These are phyloP conservation scores for Podaxis mareebaensis DNA, from an alignment of 768 basidiomycete species.

Conservation along the genomic window DNA sequence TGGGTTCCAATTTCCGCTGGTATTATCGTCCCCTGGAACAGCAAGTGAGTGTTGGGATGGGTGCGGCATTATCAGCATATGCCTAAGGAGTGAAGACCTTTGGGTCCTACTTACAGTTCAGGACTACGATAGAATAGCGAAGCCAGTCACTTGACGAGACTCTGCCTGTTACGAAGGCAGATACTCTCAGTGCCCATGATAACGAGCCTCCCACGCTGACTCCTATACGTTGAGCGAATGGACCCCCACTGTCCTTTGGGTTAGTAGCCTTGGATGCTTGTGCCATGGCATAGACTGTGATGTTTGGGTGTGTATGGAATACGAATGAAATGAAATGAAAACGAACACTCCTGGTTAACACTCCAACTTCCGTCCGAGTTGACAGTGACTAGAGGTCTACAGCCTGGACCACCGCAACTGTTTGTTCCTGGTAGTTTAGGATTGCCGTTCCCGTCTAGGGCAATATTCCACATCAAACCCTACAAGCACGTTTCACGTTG, in stretches of 20 bases:
- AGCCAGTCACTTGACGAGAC: conserved; percentile 54
- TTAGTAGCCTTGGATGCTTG: conserved; percentile 74
- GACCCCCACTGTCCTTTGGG: conserved; percentile 67
- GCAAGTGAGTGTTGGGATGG: neutral
- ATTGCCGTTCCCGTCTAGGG: conserved; percentile 60
- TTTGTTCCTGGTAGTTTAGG: conserved; percentile 65
- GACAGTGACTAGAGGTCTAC: conserved; percentile 66
- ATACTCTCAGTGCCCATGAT: conserved; percentile 61
- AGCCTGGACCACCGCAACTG: conserved; percentile 63
- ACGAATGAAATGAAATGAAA: neutral
- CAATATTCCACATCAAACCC: conserved; percentile 77
- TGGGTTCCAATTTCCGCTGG: conserved; percentile 54
- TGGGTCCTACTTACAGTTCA: conserved; percentile 54
- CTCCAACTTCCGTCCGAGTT: conserved; percentile 63
- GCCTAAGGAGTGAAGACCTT: neutral
- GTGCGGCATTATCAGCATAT: neutral
- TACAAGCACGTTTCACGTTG: conserved; percentile 26
- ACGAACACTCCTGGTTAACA: conserved; percentile 73
- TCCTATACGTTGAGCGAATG: conserved; percentile 68
- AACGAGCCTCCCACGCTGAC: conserved; percentile 59
- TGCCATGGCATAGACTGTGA: conserved; percentile 70
- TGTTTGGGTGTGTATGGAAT: neutral
- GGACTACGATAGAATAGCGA: conserved; percentile 70
- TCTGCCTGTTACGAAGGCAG: conserved; percentile 64
- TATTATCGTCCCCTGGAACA: conserved; percentile 46